Percentiles rank a stretch among this genome's conserved stretches.
Evolutionary conservation across 2,329 filamentous ascomycete species (phyloP).

Genomic region (Thermomyces lanuginosus): DNA sequence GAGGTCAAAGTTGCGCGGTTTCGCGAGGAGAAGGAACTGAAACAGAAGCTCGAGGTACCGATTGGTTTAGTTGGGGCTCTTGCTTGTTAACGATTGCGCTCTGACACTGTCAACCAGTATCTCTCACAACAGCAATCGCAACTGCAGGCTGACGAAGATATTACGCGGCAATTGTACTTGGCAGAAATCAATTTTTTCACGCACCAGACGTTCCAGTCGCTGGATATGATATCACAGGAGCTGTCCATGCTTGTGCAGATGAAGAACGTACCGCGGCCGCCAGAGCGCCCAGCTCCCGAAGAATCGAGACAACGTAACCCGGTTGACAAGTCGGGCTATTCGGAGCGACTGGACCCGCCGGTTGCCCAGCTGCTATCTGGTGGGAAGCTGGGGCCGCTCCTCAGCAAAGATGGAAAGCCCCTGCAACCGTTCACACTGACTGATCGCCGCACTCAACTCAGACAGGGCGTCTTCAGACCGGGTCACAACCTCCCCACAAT

Average conservation of each 20-base stretch:
- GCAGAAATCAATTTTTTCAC: slow-evolving; percentile 56
- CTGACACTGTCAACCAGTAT: slow-evolving; percentile 31
- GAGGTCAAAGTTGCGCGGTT: slow-evolving; percentile 77
- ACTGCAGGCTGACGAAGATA: slow-evolving; percentile 63
- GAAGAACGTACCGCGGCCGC: slow-evolving; percentile 32
- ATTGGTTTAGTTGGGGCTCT: slow-evolving; percentile 3
- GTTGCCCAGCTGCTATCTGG: slow-evolving; percentile 33
- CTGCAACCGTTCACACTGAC: slow-evolving; percentile 81
- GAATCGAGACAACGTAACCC: slow-evolving; percentile 30
- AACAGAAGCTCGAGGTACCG: slow-evolving; percentile 57
- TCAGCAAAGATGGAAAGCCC: slow-evolving; percentile 66
- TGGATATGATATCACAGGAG: slow-evolving; percentile 80
- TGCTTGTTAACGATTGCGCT: background rate
- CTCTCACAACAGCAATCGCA: slow-evolving; percentile 42
- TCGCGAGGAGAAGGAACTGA: slow-evolving; percentile 69
- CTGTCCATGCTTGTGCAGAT: slow-evolving; percentile 64
- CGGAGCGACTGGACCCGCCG: slow-evolving; percentile 56
- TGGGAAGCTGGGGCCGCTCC: slow-evolving; percentile 49
- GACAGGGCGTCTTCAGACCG: slow-evolving; percentile 67
- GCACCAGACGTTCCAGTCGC: slow-evolving; percentile 66
- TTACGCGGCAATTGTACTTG: slow-evolving; percentile 62
- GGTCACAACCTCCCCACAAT: slow-evolving; percentile 93
- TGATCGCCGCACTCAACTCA: slow-evolving; percentile 56
- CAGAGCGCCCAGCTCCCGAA: slow-evolving; percentile 17
- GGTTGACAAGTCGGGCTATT: slow-evolving; percentile 42